Conservation (phyloP, 805 yeast species). For the Maudiozyma pseudohumilis region DNA sequence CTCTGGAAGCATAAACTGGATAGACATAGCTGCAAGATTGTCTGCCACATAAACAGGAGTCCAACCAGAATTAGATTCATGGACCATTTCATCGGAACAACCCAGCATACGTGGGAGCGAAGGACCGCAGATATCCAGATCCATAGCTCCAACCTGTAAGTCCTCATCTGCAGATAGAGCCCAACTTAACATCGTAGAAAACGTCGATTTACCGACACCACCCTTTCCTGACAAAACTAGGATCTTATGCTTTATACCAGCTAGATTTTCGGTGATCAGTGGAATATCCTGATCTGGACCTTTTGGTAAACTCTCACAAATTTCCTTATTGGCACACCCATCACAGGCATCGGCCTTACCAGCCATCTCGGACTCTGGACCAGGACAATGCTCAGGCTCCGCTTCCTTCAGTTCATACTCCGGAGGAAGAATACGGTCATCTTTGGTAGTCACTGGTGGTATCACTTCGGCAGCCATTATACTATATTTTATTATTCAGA, state of each 20-base stretch:
- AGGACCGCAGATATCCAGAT: constrained; percentile 95
- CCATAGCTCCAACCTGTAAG: constrained; percentile 92
- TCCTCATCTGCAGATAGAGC: constrained; percentile 78
- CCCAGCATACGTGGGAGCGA: constrained; percentile 93
- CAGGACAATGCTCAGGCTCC: constrained; percentile 97
- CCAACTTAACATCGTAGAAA: constrained; percentile 94
- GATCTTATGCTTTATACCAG: constrained; percentile 67
- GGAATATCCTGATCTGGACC: constrained; percentile 96
- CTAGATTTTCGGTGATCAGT: constrained; percentile 55
- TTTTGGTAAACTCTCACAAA: constrained; percentile 79
- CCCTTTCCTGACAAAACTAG: constrained; percentile 78
- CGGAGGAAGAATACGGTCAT: constrained; percentile 15
- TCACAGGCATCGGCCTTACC: constrained; percentile 90
- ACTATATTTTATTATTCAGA: too few species aligned
- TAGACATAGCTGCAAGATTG: constrained; percentile 90
- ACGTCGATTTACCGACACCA: constrained; percentile 96
- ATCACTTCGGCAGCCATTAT: constrained; percentile 8
- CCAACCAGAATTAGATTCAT: constrained; percentile 89
- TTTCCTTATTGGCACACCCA: constrained; percentile 89
- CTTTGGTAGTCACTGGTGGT: constrained; percentile 4
- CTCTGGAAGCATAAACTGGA: constrained; percentile 89
- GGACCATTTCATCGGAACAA: constrained; percentile 75
- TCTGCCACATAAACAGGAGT: constrained; percentile 94
- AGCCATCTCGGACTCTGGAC: constrained; percentile 89
- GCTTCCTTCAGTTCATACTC: constrained; percentile 43